Conservation (phyloP, 371 early-diverging fungal species). For the Blakeslea trispora region DNA sequence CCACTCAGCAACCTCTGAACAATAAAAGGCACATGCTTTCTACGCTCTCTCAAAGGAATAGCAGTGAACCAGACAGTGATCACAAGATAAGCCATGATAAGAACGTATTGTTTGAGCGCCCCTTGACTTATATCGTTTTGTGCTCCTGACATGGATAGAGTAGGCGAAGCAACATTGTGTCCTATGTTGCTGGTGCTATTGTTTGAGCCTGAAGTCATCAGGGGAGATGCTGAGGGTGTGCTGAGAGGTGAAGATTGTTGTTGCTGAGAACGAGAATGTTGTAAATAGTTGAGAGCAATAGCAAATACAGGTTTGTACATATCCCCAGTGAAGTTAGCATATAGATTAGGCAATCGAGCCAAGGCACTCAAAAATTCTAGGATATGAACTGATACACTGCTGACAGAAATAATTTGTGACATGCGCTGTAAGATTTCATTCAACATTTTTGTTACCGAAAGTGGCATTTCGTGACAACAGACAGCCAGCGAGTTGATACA, state of each 20-base stretch:
- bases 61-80: slow-evolving; percentile 88
- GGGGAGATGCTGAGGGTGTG: slow-evolving; percentile 23
- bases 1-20: slow-evolving; percentile 68
- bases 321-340: slow-evolving; percentile 78
- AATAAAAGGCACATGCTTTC: slow-evolving; percentile 82
- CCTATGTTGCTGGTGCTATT: neutral
- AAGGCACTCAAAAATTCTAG: slow-evolving; percentile 89
- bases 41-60: slow-evolving; percentile 71
- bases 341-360: slow-evolving; percentile 79
- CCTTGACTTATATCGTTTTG: slow-evolving; percentile 28
- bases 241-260: slow-evolving; percentile 11
- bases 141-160: neutral
- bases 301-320: slow-evolving; percentile 92
- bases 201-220: neutral
- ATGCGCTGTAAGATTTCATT: slow-evolving; percentile 74
- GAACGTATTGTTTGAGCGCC: slow-evolving; percentile 76
- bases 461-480: slow-evolving; percentile 82
- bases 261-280: slow-evolving; percentile 60
- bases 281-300: slow-evolving; percentile 89
- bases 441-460: slow-evolving; percentile 74
- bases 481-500: slow-evolving; percentile 86
- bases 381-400: slow-evolving; percentile 82
- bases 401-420: slow-evolving; percentile 82
- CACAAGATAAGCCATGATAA: slow-evolving; percentile 90
- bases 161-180: neutral